phyloP scores from a whole-genome alignment of 352 stramenopile species.

The Phytophthora tentaculata region DNA sequence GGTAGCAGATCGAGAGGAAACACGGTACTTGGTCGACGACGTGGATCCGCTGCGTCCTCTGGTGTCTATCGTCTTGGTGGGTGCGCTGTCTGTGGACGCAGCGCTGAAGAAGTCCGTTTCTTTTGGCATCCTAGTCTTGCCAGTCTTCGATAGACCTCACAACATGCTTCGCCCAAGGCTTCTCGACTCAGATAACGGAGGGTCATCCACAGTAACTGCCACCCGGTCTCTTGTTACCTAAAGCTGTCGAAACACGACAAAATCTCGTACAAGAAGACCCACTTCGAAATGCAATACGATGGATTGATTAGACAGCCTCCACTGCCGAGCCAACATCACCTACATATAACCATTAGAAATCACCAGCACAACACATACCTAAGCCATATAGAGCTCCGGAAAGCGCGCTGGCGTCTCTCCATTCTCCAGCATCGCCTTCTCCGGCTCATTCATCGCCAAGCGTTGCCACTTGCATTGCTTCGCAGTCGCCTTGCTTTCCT shows the following conservation, averaged over 20 bases:
- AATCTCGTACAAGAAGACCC: neutral
- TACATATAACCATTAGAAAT: conserved; percentile 20
- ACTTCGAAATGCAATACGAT: conserved; percentile 14
- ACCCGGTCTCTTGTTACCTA: neutral
- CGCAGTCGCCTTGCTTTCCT: conserved; percentile 45
- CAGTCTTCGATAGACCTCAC: neutral
- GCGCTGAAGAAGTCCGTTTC: conserved; percentile 29
- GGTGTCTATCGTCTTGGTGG: conserved; percentile 7
- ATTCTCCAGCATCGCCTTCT: conserved; percentile 33
- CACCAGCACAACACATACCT: conserved; percentile 23
- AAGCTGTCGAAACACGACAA: conserved; percentile 1
- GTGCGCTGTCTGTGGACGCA: conserved; percentile 6
- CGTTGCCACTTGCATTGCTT: conserved; percentile 56
- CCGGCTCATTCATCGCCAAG: conserved; percentile 45
- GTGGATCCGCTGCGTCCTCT: conserved; percentile 11
- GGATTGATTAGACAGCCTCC: conserved; percentile 33
- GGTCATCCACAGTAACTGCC: conserved; percentile 27
- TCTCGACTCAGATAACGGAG: conserved; percentile 1
- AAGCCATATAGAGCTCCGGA: conserved; percentile 45
- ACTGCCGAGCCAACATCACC: neutral
- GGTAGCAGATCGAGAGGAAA: conserved; percentile 19
- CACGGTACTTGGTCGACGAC: conserved; percentile 29
- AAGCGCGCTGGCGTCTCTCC: conserved; percentile 41
- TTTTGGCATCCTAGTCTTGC: conserved; percentile 25
- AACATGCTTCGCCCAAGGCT: conserved; percentile 13